Base-by-base conservation (phyloP, 768 basidiomycete genomes). In the Gloeostereum incarnatum region DNA sequence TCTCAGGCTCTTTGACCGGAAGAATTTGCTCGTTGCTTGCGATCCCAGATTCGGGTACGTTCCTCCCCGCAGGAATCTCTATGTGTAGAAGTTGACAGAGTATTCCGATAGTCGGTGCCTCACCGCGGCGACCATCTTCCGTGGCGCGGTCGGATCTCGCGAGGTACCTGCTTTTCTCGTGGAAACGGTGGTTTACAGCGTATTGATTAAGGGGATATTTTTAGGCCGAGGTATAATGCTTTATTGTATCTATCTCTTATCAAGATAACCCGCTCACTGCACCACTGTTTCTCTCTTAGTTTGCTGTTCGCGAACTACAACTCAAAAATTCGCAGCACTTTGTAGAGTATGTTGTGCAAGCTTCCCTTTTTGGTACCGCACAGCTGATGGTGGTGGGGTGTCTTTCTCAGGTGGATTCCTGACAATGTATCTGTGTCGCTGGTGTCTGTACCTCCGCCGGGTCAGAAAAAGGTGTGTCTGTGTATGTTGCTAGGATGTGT, bases 341-440 rank as follows among this genome's bases (percentile, higher is more conserved):
- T 46, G 87, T 90, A 13, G 87, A 91, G 83, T 89, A 56, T 42
- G 78, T 61, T 6, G 26, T 33, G 18, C 24, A 31, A 36, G 22
- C 37, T 36, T 14, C 9, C 24, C 25, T 40, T 27, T 11, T 13
- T n/a, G 9, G 5, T n/a, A 14, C 10, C 6, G 5, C 16, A 13
- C 19, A 1, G 10, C 21, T n/a, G 25, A 31, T 7, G 13, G 6
- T 4, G 4, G 13, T 17, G 18, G n/a, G 9, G 13, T 22, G 13
- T 7, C n/a, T 19, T 7, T 21, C 6, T 7, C 39, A 86, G 82
- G 49, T 89, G 88, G 89, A 89, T 91, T 47, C 88, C 88, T 5
- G 89, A 90, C 57, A 90, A 91, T 45, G 81, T 91, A 6, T 90
- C 87, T 0, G 78, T 88, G 13, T 83, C 86, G 0, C 59, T 90